Evolutionary conservation across 805 yeast species (phyloP), one percentile per base, ranked within the genome.

Genomic region (Starmera caribaea): DNA sequence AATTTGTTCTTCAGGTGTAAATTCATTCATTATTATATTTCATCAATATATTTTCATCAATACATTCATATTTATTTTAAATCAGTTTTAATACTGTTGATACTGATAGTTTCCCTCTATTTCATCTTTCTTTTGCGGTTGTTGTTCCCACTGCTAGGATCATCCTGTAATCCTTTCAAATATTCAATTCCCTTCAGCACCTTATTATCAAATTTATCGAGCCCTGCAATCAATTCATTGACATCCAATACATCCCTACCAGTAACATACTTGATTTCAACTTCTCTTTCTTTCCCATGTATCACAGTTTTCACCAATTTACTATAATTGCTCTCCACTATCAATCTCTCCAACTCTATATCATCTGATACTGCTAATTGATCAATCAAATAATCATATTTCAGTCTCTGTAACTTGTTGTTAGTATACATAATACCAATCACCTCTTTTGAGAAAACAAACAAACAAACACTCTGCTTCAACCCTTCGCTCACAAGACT

Each of bases 241-340:
- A 36, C 34, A 2, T 48, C 33, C 2, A 50, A 26, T 4, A 54
- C 54, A 33, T 53, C 58, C 17, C 58, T 41, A 1, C 59, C 59
- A 24, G 31, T 36, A 11, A 48, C 43, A 3, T 48, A 44, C 12
- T 41, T 37, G 3, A 53, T 48, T 16, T 41, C 48, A 8, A 54
- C 40, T 3, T 40, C 11, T 24, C 42, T 38, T 30, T 51, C 48
- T n/a, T 47, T 35, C 12, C 49, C 48, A 30, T 37, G 38, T 9
- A 54, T 16, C 24, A 40, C 51, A 1, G 49, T 57, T 16, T 51
- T 49, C 3, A 54, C 38, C 8, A 53, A 36, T 2, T 36, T 30
- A 2, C 39, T 14, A 16, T 47, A 43, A 8, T 49, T 45, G 2
- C 51, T 38, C 24, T 53, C 59, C 5, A 48, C 45, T 2, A 53